Evolutionary conservation across 2,329 filamentous ascomycete genomes (phyloP), one percentile per base, ranked within the genome.

Genomic region (Ophiostoma piceae): DNA sequence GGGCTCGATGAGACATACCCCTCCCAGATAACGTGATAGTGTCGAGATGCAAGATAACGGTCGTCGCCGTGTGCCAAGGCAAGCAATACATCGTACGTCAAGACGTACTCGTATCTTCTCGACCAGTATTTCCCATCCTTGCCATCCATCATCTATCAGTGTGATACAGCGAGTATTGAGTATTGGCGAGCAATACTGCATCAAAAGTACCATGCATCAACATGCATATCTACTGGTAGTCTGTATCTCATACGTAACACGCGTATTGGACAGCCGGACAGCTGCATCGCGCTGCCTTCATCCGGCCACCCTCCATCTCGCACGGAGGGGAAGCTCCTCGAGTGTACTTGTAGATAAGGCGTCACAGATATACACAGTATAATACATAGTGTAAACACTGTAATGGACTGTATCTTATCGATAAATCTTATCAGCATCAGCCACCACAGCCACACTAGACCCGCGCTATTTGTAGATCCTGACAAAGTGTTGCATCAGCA

Each of bases 401-500:
- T 57, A 9, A 5, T 5, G 7, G 0, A 51, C 47, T 22, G 47
- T 51, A 51, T 5, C 35, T 41, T 41, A 41, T 41, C 11, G 9
- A 12, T 41, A n/a, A 6, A 26, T 57, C 51, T 57, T 57, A 57
- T 26, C 51, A n/a, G 22, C 3, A 22, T 26, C 22, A 57, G 51
- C 51, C 51, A 57, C 51, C 43, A 47, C 43, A 57, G 51, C 51
- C 51, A 57, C 51, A 26, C 51, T 57, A 57, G 51, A 12, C 19
- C 43, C 16, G 19, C 43, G 19, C 35, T 4, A 9, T 47, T n/a
- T 4, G n/a, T 8, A 8, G 32, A 62, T 41, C 65, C 65, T 72
- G 67, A 71, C 69, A 71, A 72, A 72, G 65, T 29, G 39, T 73
- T 71, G 71, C 68, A 66, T 72, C 71, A 72, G 69, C 72, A 16